Evolutionary conservation across 2,329 filamentous ascomycete species (phyloP), one percentile per base, ranked within the genome.

Genomic region (Tympanopsis confertula): DNA sequence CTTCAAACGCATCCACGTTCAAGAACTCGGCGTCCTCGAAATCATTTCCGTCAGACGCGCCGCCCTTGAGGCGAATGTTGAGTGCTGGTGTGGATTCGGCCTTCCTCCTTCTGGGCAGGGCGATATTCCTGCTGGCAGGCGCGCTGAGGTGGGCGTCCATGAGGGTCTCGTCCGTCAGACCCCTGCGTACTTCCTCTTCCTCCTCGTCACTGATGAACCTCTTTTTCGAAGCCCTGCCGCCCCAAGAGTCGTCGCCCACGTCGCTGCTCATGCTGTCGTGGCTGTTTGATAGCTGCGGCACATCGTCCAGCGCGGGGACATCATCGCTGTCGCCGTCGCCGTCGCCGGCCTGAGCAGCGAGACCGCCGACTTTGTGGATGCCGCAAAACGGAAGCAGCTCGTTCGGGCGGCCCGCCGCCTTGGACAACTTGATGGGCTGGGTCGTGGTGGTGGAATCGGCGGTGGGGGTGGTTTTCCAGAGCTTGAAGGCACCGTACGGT

Each of bases 301-400:
- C 4, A 12, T 14, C 4, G 12, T 5, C 22, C 41, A 36, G 2
- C 22, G 40, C 37, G 15, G 45, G 44, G 5, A 47, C 42, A 3
- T 39, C 41, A 37, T 43, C 44, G 13, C 44, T 44, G 22, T 50
- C 44, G 13, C 38, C 29, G 45, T 42, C 52, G 46, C 33, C 44
- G 48, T 50, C 58, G 17, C 62, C 55, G 13, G 73, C 65, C 52
- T 86, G 81, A 19, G 69, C 63, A 20, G 70, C 71, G 30, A 80
- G 60, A 0, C 83, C 83, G 28, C 83, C 84, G 39, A 84, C 68
- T 50, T 79, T 86, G 61, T 86, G 71, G 46, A 91, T 69, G 19
- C 85, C 86, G 53, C 85, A 89, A 53, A 87, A 93, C 1, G 86
- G 86, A 5, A 80, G 63, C 4, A 94, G 66, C 52, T 91, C 86